Evolutionary conservation across 2,329 filamentous ascomycete species (phyloP), one percentile per base, ranked within the genome.

Genomic region (Nigrospora oryzae): DNA sequence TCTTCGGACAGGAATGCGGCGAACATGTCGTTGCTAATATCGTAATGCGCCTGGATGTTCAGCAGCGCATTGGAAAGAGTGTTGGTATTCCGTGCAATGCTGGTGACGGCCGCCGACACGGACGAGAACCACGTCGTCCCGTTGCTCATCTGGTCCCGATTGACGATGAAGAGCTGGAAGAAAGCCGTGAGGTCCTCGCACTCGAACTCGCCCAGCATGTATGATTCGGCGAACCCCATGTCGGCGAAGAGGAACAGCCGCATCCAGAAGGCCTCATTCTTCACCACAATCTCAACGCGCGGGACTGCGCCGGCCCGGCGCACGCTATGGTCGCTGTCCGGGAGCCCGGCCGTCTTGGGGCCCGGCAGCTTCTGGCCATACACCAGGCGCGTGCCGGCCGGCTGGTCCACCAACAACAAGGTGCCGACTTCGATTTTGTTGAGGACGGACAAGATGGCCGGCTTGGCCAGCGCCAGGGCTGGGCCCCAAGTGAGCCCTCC

Each of bases 11-110:
- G 68, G 52, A 87, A 87, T 0, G 83, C 81, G 6, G 81, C 79
- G 54, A 88, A 87, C 80, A 87, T 85, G 46, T 81, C 79, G 56
- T 88, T 88, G 51, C 78, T 82, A 49, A 87, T 84, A 54, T 89
- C 84, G 59, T 89, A 89, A 52, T 89, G 84, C 5, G 83, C 82
- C 3, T 75, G 75, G 43, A 85, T 80, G 56, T 89, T 86, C 37
- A 85, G 67, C 11, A 79, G 70, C 1, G 79, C 69, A 51, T 77
- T 79, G 2, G 71, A 70, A 12, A 80, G 59, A 7, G 74, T 79
- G 55, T 83, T 82, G 11, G 73, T 75, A 38, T 68, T 71, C 46
- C 73, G 64, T 11, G 81, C 76, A 33, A 86, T 58, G 40, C 73
- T 75, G 3, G 78, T 74, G 36, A 85, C 60, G 3, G 75, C 73